Evolutionary conservation across 2,329 filamentous ascomycete genomes (phyloP).

Genomic region (Plectosphaerella sp.): DNA sequence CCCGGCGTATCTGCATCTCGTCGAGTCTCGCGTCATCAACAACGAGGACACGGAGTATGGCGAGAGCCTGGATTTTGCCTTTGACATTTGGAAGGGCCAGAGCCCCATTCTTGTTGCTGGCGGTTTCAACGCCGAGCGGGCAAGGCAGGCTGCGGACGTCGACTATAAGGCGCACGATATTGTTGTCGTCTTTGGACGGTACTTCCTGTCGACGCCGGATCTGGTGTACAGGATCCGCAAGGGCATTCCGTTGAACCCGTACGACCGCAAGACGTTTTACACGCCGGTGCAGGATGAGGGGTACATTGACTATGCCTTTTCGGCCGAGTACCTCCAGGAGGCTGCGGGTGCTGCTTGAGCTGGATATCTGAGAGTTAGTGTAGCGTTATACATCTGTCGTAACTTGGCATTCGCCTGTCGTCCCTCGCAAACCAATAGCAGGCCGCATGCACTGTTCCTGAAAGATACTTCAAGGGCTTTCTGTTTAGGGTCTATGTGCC

Average conservation of each 20-base stretch:
- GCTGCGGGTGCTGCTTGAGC: not conserved
- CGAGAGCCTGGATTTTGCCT: slow-evolving; percentile 27
- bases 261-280: slow-evolving; percentile 23
- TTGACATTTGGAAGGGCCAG: slow-evolving; percentile 23
- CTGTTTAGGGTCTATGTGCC: no score
- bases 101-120: slow-evolving; percentile 27
- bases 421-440: no score
- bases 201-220: slow-evolving; percentile 26
- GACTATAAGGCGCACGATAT: slow-evolving; percentile 23
- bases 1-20: slow-evolving; percentile 57
- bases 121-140: slow-evolving; percentile 20
- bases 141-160: slow-evolving; percentile 21
- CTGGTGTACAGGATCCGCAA: slow-evolving; percentile 19
- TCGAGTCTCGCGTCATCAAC: slow-evolving; percentile 52
- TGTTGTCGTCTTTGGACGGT: slow-evolving; percentile 25
- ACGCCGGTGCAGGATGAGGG: slow-evolving; percentile 8
- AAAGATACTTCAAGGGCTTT: no score
- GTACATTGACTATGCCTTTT: slow-evolving; percentile 24
- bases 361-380: not conserved
- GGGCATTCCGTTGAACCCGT: slow-evolving; percentile 17
- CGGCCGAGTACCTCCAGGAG: slow-evolving; percentile 5
- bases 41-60: slow-evolving; percentile 29
- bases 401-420: no score
- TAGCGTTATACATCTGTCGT: no score
- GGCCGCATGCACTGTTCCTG: no score